These are phyloP conservation scores for Salmacisia buchloeana DNA, from an alignment of 1,284 basidiomycete genomes.

Conservation along the genomic window DNA sequence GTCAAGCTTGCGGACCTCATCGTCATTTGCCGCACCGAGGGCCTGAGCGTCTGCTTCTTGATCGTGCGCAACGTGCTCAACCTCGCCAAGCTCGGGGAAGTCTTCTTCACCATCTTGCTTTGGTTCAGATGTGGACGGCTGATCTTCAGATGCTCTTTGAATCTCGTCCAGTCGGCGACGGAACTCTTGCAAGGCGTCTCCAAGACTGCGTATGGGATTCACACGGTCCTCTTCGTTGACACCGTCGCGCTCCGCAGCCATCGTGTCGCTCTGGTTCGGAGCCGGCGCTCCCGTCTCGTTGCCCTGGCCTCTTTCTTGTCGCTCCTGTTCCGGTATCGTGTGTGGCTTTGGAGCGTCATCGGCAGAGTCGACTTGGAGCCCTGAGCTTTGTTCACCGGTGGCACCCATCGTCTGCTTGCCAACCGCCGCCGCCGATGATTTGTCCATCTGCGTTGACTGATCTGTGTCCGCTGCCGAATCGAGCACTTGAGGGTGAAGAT, in stretches of 20 bases:
- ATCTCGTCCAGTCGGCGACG: slow-evolving; percentile 80
- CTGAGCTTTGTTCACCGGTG: background rate
- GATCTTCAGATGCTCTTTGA: slow-evolving; percentile 56
- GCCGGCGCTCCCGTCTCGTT: slow-evolving; percentile 7
- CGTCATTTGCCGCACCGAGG: slow-evolving; percentile 72
- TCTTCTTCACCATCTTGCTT: slow-evolving; percentile 55
- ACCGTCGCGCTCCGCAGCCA: slow-evolving; percentile 13
- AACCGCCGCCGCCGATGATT: background rate
- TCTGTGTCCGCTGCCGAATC: slow-evolving; percentile 1
- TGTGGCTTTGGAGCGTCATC: slow-evolving; percentile 8
- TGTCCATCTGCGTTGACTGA: slow-evolving; percentile 1
- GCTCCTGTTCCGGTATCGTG: slow-evolving; percentile 17
- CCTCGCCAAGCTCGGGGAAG: slow-evolving; percentile 49
- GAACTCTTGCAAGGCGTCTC: slow-evolving; percentile 80
- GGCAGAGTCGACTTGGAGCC: slow-evolving; percentile 10
- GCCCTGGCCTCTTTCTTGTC: slow-evolving; percentile 22
- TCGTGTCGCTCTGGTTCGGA: slow-evolving; percentile 13
- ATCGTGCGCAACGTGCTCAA: slow-evolving; percentile 75
- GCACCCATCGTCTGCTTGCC: slow-evolving; percentile 4
- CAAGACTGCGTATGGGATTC: slow-evolving; percentile 74
- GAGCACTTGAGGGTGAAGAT: slow-evolving; percentile 5
- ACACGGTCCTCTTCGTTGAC: slow-evolving; percentile 15
- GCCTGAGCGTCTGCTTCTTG: slow-evolving; percentile 76
- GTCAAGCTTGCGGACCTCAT: slow-evolving; percentile 63
- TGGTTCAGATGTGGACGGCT: slow-evolving; percentile 50